phyloP scores from a whole-genome alignment of 345 rosid species.

The Turritis glabra region DNA sequence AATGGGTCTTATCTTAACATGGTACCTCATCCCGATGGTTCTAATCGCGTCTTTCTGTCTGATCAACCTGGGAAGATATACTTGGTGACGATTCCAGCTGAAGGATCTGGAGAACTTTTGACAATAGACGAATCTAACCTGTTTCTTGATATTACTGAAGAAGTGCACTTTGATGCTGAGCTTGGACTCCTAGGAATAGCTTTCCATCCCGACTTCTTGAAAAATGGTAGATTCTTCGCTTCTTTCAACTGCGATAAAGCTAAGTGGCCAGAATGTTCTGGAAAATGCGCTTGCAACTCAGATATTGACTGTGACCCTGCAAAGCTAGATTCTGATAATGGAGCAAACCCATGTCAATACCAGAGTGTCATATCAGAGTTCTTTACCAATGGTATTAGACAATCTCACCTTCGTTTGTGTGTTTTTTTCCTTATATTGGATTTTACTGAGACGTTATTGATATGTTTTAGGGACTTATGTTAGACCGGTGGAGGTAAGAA shows the following conservation, averaged over 20 bases:
- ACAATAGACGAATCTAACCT: constrained; percentile 50
- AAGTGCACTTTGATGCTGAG: constrained; percentile 51
- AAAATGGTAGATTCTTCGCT: constrained; percentile 72
- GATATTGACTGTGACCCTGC: constrained; percentile 82
- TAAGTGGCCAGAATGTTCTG: constrained; percentile 66
- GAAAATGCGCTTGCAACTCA: constrained; percentile 81
- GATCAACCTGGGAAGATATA: constrained; percentile 60
- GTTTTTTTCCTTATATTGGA: neutral
- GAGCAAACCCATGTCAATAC: constrained; percentile 69
- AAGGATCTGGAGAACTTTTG: constrained; percentile 53
- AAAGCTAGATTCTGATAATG: constrained; percentile 53
- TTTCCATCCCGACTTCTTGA: constrained; percentile 64
- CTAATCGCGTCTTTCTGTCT: constrained; percentile 66
- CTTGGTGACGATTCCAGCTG: constrained; percentile 57
- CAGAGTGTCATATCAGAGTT: constrained; percentile 73
- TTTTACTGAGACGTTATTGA: neutral
- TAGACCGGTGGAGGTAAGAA: constrained; percentile 46
- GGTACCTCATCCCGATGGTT: constrained; percentile 84
- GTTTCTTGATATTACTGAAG: constrained; percentile 65
- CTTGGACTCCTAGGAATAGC: constrained; percentile 80
- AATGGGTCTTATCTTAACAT: constrained; percentile 67
- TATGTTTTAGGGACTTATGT: constrained; percentile 34
- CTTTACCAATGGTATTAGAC: constrained; percentile 50
- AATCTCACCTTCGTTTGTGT: constrained; percentile 38
- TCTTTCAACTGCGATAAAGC: constrained; percentile 77